These are phyloP conservation scores for Funneliformis mosseae DNA, from an alignment of 192 early-diverging fungal species.

Conservation along the genomic window DNA sequence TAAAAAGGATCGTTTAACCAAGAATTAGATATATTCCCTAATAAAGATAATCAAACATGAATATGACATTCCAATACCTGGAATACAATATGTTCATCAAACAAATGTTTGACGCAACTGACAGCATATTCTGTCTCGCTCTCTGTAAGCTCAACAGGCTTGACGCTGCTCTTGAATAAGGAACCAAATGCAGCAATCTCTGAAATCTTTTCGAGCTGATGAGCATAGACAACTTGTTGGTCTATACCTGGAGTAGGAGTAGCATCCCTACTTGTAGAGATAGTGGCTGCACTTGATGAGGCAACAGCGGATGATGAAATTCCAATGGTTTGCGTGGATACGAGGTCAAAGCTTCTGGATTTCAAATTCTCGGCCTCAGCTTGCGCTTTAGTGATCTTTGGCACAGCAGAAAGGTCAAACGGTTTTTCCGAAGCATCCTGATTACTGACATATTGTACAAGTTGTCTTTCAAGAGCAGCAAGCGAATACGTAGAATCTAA, in stretches of 20 bases:
- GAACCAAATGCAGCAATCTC: slow-evolving; percentile 83
- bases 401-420: slow-evolving; percentile 80
- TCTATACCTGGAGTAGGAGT: slow-evolving; percentile 52
- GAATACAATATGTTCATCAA: slow-evolving; percentile 86
- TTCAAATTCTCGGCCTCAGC: slow-evolving; percentile 72
- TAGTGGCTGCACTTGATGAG: slow-evolving; percentile 17
- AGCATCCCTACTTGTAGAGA: slow-evolving; percentile 39
- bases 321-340: slow-evolving; percentile 40
- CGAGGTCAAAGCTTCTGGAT: slow-evolving; percentile 51
- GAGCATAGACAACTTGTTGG: slow-evolving; percentile 75
- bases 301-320: slow-evolving; percentile 37
- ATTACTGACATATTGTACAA: slow-evolving; percentile 84
- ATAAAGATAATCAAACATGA: slow-evolving; percentile 14
- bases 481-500: slow-evolving; percentile 85
- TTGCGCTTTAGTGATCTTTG: slow-evolving; percentile 82
- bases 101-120: slow-evolving; percentile 92
- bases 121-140: slow-evolving; percentile 96
- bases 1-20: not conserved
- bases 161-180: slow-evolving; percentile 81
- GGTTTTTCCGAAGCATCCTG: slow-evolving; percentile 58
- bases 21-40: not conserved
- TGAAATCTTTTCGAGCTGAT: slow-evolving; percentile 76
- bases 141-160: slow-evolving; percentile 85
- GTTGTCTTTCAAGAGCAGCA: slow-evolving; percentile 80
- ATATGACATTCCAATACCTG: slow-evolving; percentile 58